A percentile compares a stretch with the other conserved stretches of the same genome.
These are phyloP conservation scores for Pezicula neosporulosa DNA, from an alignment of 2,329 filamentous ascomycete species.

Conservation along the genomic window DNA sequence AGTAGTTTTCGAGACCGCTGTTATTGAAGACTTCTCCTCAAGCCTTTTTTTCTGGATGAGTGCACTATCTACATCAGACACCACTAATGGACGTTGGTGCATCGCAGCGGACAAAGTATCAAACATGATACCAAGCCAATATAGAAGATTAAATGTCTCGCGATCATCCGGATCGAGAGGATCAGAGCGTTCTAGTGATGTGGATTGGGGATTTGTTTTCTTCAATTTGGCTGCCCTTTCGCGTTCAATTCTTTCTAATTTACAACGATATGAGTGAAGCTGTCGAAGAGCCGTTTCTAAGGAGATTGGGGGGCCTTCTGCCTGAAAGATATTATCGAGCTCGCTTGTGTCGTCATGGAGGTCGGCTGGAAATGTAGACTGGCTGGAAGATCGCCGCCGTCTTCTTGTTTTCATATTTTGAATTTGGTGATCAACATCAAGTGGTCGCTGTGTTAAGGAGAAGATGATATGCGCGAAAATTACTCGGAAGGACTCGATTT, in stretches of 20 bases:
- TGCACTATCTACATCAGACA: slow-evolving; percentile 43
- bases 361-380: not conserved
- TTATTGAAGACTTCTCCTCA: not conserved
- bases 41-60: not conserved
- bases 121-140: slow-evolving; percentile 58
- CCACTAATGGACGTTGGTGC: slow-evolving; percentile 40
- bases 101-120: slow-evolving; percentile 54
- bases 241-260: slow-evolving; percentile 2
- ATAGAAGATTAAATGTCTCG: slow-evolving; percentile 49
- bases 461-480: slow-evolving; percentile 17
- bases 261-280: slow-evolving; percentile 4
- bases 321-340: slow-evolving; percentile 6
- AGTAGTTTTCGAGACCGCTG: not conserved
- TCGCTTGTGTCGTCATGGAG: not conserved
- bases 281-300: slow-evolving; percentile 10
- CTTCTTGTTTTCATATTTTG: not conserved
- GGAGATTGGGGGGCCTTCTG: slow-evolving; percentile 6
- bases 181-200: not conserved
- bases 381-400: not conserved
- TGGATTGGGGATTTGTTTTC: slow-evolving; percentile 8
- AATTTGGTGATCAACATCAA: slow-evolving; percentile 6
- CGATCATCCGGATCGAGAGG: slow-evolving; percentile 32
- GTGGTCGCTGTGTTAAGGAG: slow-evolving; percentile 10
- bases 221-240: not conserved
- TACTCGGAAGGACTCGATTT: slow-evolving; percentile 14